These are phyloP conservation scores for Bipolaris victoriae DNA, from an alignment of 2,329 filamentous ascomycete genomes.

Conservation along the genomic window DNA sequence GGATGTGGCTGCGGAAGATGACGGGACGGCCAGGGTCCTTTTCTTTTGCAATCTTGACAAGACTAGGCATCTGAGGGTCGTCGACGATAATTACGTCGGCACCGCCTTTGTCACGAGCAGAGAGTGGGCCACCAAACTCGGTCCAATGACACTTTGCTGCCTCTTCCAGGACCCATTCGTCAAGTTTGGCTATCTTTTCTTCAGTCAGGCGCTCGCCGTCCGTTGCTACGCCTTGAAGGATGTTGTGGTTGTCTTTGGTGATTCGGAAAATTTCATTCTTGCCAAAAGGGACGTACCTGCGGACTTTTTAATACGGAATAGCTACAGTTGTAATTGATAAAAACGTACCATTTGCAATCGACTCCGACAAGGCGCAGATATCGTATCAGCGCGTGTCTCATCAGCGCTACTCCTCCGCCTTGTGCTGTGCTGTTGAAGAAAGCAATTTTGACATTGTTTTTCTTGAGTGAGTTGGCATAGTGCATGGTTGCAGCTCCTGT, in stretches of 20 bases:
- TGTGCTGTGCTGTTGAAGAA: slow-evolving; percentile 82
- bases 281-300: slow-evolving; percentile 74
- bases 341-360: slow-evolving; percentile 72
- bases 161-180: slow-evolving; percentile 75
- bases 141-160: slow-evolving; percentile 74
- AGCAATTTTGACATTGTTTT: slow-evolving; percentile 70
- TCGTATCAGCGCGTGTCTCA: slow-evolving; percentile 78
- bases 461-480: slow-evolving; percentile 67
- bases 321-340: not conserved
- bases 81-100: slow-evolving; percentile 80
- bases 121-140: slow-evolving; percentile 69
- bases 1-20: slow-evolving; percentile 82
- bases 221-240: slow-evolving; percentile 77
- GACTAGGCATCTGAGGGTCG: slow-evolving; percentile 81
- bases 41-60: slow-evolving; percentile 77
- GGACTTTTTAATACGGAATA: slow-evolving; percentile 9
- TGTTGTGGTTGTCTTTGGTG: slow-evolving; percentile 89
- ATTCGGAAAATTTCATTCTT: slow-evolving; percentile 80
- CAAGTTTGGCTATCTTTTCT: slow-evolving; percentile 67
- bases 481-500: slow-evolving; percentile 72
- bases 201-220: slow-evolving; percentile 65
- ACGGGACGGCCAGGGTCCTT: slow-evolving; percentile 74
- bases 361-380: slow-evolving; percentile 71
- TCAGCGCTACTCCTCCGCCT: slow-evolving; percentile 81
- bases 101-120: slow-evolving; percentile 69